Conservation (phyloP, 495 filamentous ascomycete genomes). For the Aspergillus olivimuriae region DNA sequence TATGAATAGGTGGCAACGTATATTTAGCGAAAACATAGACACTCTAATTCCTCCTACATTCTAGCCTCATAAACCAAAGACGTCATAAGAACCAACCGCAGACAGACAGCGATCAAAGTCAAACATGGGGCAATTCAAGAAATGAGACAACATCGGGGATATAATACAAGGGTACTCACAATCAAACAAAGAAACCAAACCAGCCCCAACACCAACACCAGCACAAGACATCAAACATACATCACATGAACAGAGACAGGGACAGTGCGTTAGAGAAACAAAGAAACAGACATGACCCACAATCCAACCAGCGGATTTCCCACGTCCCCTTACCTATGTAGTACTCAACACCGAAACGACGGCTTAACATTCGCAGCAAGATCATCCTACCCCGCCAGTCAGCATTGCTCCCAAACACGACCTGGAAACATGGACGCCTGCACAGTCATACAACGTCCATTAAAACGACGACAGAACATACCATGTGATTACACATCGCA, state of each 20-base stretch:
- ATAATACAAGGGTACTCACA: neutral
- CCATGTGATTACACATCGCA: conserved; percentile 85
- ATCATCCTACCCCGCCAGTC: neutral
- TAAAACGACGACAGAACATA: conserved; percentile 19
- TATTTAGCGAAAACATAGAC: too few relatives aligned
- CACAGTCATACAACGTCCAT: neutral
- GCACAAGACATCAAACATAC: neutral
- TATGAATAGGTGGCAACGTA: too few relatives aligned
- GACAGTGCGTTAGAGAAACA: too few relatives aligned
- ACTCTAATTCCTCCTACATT: too few relatives aligned
- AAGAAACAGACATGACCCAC: neutral
- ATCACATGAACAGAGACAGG: neutral
- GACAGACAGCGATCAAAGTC: too few relatives aligned
- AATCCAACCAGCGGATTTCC: neutral
- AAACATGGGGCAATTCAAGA: too few relatives aligned
- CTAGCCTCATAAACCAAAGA: too few relatives aligned
- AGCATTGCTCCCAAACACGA: too few relatives aligned
- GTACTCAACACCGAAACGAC: neutral
- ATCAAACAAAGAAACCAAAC: neutral
- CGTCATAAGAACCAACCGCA: too few relatives aligned
- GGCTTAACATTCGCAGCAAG: neutral
- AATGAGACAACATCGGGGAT: too few relatives aligned
- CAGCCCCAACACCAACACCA: neutral
- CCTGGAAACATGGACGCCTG: too few relatives aligned
- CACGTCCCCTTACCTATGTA: too few relatives aligned